Evolutionary conservation across 202 grass and related monocot genomes (phyloP).

Genomic region (Thinopyrum obtusiflorum): DNA sequence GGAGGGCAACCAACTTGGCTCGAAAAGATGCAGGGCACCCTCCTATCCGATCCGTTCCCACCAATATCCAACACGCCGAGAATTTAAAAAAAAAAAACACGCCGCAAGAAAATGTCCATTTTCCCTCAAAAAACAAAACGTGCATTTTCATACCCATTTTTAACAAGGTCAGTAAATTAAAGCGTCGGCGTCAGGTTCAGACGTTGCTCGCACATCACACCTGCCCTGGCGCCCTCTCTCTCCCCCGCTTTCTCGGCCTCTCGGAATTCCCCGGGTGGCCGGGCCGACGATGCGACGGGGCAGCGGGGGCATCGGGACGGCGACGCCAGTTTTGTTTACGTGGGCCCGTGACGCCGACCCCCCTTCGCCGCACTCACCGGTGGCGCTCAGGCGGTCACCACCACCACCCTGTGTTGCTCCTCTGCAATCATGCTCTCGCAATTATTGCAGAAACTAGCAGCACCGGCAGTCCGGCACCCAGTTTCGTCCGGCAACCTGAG

Average conservation of each 20-base stretch:
- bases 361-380: neutral
- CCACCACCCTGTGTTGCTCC: neutral
- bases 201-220: neutral
- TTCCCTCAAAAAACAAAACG: neutral
- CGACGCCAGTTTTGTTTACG: slow-evolving; percentile 32
- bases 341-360: slow-evolving; percentile 9
- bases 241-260: neutral
- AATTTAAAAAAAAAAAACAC: too few relatives aligned
- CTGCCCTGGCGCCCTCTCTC: neutral
- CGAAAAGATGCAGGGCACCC: neutral
- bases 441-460: neutral
- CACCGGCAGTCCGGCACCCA: neutral
- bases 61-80: neutral
- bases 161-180: neutral
- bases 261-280: neutral
- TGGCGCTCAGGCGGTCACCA: neutral
- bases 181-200: neutral
- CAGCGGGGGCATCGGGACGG: neutral
- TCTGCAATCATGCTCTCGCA: neutral
- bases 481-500: neutral
- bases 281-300: slow-evolving; percentile 1
- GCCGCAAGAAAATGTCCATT: neutral
- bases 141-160: neutral
- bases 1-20: neutral
- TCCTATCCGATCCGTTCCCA: neutral